Percentiles rank a stretch among this genome's conserved stretches.
phyloP scores from a whole-genome alignment of 495 filamentous ascomycete species.

The Tuber microsphaerosporum region DNA sequence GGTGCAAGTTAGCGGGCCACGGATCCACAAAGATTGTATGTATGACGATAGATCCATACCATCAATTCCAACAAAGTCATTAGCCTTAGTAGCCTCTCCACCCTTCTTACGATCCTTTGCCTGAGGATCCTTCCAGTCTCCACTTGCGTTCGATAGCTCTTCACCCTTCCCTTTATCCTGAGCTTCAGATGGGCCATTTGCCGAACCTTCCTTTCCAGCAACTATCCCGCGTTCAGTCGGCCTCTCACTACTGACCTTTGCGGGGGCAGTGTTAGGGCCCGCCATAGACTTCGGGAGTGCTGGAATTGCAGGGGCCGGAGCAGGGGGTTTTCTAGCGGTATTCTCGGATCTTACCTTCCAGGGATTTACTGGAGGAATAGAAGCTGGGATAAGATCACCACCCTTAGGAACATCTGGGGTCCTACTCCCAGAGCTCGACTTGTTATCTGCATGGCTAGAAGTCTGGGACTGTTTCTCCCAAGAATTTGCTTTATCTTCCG shows the following conservation, averaged over 20 bases:
- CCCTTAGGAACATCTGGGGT: conserved; percentile 48
- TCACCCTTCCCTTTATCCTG: conserved; percentile 31
- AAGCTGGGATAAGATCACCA: conserved; percentile 62
- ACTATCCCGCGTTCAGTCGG: conserved; percentile 32
- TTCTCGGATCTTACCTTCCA: conserved; percentile 74
- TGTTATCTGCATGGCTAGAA: conserved; percentile 44
- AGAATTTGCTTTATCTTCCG: conserved; percentile 59
- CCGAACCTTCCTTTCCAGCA: conserved; percentile 29
- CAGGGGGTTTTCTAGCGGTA: conserved; percentile 53
- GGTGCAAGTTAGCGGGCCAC: conserved; percentile 1
- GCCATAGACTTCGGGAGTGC: conserved; percentile 43
- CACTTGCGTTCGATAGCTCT: conserved; percentile 30
- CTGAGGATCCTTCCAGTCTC: conserved; percentile 40
- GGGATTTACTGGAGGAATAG: conserved; percentile 71
- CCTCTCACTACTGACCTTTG: conserved; percentile 42
- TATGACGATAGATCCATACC: conserved; percentile 33
- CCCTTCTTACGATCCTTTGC: conserved; percentile 51
- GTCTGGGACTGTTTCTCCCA: conserved; percentile 63
- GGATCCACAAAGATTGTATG: conserved; percentile 1
- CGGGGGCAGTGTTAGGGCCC: conserved; percentile 28
- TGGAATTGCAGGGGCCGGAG: conserved; percentile 42
- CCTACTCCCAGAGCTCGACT: conserved; percentile 44
- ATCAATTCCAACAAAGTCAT: conserved; percentile 46
- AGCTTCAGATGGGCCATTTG: conserved; percentile 18
- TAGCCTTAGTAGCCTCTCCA: conserved; percentile 47